These are phyloP conservation scores for Alternaria gaisen DNA, from an alignment of 2,329 filamentous ascomycete species.

Conservation along the genomic window DNA sequence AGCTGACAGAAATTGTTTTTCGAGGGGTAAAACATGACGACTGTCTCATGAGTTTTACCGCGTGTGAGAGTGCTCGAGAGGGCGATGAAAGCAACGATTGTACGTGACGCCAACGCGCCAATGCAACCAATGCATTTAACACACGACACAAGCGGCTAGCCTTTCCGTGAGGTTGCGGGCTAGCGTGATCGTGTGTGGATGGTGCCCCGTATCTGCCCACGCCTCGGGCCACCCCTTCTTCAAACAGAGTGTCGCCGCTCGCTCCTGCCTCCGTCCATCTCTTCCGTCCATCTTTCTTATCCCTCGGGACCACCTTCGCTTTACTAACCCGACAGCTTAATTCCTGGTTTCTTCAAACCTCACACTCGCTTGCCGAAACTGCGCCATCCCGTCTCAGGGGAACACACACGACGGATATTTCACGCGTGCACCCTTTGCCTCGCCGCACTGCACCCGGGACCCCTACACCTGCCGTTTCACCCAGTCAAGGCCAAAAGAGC, in stretches of 20 bases:
- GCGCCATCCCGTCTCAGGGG: conserved; percentile 22
- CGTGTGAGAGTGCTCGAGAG: neutral
- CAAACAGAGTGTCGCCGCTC: conserved; percentile 9
- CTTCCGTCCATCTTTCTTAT: neutral
- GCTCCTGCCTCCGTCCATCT: conserved; percentile 1
- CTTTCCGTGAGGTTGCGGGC: neutral
- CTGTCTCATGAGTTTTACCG: neutral
- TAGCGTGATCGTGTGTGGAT: conserved; percentile 3
- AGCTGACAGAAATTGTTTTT: neutral
- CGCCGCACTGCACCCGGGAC: conserved; percentile 12
- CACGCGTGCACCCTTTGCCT: neutral
- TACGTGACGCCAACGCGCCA: neutral
- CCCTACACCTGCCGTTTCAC: neutral
- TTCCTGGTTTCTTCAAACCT: conserved; percentile 12
- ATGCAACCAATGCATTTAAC: neutral
- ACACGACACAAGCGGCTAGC: conserved; percentile 3
- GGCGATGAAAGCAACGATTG: neutral
- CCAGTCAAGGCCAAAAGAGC: conserved; percentile 13
- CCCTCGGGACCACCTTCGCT: conserved; percentile 18
- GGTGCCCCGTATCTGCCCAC: conserved; percentile 6
- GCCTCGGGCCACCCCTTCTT: conserved; percentile 12
- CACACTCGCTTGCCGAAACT: conserved; percentile 36
- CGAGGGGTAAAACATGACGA: neutral
- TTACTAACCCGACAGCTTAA: conserved; percentile 9
- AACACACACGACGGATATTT: conserved; percentile 10